Percentiles rank a stretch among this genome's conserved stretches.
Evolutionary conservation across 202 grass and related monocot genomes (phyloP).

Genomic region (Setaria viridis): DNA sequence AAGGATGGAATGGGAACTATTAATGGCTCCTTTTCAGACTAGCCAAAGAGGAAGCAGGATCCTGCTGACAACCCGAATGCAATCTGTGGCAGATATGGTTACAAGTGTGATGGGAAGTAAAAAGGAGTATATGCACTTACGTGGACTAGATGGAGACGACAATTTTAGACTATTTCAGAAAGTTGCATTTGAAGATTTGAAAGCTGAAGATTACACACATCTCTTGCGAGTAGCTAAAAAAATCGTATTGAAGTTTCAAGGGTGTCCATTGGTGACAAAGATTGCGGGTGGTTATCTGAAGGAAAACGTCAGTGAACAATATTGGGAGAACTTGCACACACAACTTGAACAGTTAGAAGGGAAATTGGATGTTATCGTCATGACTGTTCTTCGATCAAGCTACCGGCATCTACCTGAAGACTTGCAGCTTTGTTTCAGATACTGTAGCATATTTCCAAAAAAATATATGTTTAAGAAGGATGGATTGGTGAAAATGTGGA

Average conservation of each 20-base stretch:
- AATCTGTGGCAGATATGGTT: slow-evolving; percentile 43
- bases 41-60: slow-evolving; percentile 41
- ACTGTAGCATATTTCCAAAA: too few species aligned
- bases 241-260: slow-evolving; percentile 15
- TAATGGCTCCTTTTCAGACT: slow-evolving; percentile 19
- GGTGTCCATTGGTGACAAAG: slow-evolving; percentile 32
- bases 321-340: neutral
- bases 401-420: slow-evolving; percentile 10
- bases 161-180: slow-evolving; percentile 24
- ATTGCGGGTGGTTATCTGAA: neutral
- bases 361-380: neutral
- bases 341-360: neutral
- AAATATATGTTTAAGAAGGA: slow-evolving; percentile 15
- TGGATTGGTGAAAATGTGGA: slow-evolving; percentile 47
- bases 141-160: slow-evolving; percentile 22
- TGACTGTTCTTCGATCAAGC: slow-evolving; percentile 13
- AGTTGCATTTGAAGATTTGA: slow-evolving; percentile 11
- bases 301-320: rapidly evolving
- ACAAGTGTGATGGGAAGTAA: neutral
- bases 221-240: neutral
- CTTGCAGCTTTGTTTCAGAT: neutral
- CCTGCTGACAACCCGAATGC: slow-evolving; percentile 52
- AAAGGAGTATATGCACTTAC: neutral
- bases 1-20: slow-evolving; percentile 7
- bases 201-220: neutral